These are phyloP conservation scores for Salpingoeca rosetta DNA, from an alignment of 78 protist species.

Conservation along the genomic window DNA sequence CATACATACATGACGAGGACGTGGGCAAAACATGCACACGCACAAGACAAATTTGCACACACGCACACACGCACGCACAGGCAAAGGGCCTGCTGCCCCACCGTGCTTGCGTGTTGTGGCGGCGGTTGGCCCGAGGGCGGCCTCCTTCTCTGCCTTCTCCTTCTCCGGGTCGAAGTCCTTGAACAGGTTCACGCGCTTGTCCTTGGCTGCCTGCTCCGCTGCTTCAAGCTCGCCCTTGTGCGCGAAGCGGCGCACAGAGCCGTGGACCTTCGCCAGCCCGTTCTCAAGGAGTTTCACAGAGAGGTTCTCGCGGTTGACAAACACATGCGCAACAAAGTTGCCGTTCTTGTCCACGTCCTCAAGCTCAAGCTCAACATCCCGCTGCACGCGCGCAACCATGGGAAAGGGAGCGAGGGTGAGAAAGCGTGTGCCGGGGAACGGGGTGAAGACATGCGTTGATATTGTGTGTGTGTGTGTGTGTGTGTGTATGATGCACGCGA, in stretches of 20 bases:
- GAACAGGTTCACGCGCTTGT: neutral
- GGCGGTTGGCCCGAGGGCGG: neutral
- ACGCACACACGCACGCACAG: too few relatives aligned
- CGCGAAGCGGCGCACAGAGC: neutral
- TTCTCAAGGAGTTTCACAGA: neutral
- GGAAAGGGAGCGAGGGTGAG: neutral
- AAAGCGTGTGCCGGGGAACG: neutral
- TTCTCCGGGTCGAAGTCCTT: neutral
- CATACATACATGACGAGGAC: too few relatives aligned
- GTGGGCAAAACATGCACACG: too few relatives aligned
- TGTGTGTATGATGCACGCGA: neutral
- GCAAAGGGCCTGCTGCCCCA: too few relatives aligned
- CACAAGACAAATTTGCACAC: too few relatives aligned
- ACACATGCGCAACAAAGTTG: neutral
- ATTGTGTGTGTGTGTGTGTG: neutral
- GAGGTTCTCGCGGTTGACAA: neutral
- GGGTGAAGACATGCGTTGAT: neutral
- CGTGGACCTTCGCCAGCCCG: neutral
- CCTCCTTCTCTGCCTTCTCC: neutral
- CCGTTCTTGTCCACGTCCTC: conserved; percentile 3
- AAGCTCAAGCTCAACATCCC: neutral
- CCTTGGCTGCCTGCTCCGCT: neutral
- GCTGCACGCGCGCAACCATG: neutral
- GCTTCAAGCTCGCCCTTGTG: neutral
- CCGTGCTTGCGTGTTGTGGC: too few relatives aligned